phyloP scores from a whole-genome alignment of 257 asterid species.

The Primulina tabacum region DNA sequence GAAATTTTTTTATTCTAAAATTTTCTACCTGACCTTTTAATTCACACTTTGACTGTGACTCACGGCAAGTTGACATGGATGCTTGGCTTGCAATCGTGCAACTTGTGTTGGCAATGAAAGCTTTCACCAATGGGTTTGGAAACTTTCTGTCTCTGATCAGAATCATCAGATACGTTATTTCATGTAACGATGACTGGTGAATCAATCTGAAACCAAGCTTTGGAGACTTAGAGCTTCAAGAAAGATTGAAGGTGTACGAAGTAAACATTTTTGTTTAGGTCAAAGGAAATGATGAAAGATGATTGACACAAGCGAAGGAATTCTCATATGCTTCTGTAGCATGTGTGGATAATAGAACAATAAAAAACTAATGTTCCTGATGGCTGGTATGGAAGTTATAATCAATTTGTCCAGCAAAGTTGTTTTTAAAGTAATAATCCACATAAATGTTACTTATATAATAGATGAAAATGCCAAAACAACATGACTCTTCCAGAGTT shows the following conservation, averaged over 20 bases:
- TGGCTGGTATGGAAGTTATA: neutral
- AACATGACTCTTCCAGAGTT: neutral
- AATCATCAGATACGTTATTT: neutral
- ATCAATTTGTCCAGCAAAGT: neutral
- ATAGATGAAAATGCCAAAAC: neutral
- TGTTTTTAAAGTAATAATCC: neutral
- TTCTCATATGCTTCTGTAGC: neutral
- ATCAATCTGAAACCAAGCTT: neutral
- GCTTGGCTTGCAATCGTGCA: neutral
- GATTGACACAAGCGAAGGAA: neutral
- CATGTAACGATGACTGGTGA: neutral
- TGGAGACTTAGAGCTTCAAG: neutral
- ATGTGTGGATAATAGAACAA: neutral
- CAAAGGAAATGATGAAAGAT: neutral
- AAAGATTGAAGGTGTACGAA: neutral
- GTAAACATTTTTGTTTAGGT: neutral
- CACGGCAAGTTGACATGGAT: neutral
- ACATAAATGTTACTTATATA: neutral
- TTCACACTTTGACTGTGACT: neutral
- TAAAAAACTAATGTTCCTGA: neutral
- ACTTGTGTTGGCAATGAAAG: neutral
- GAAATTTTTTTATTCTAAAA: too few relatives aligned
- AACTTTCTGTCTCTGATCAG: neutral
- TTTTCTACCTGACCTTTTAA: too few relatives aligned
- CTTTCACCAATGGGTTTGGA: neutral